These are phyloP conservation scores for Spathaspora gorwiae DNA, from an alignment of 805 yeast species.

Conservation along the genomic window DNA sequence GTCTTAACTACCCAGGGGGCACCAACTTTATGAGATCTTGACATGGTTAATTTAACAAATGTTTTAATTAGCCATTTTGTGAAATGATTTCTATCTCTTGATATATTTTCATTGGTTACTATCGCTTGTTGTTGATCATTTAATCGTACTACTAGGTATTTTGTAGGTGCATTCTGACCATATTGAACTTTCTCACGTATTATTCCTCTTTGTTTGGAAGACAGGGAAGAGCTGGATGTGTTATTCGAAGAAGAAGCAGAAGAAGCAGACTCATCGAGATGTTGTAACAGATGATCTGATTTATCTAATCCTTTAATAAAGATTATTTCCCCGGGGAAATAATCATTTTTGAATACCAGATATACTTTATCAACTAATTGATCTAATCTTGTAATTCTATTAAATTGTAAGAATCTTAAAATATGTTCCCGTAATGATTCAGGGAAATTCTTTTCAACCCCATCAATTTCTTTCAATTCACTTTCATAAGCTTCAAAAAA, in stretches of 20 bases:
- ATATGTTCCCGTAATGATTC: conserved; percentile 90
- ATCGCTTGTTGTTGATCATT: conserved; percentile 54
- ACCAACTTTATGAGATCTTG: conserved; percentile 77
- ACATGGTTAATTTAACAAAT: conserved; percentile 73
- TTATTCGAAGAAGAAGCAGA: neutral
- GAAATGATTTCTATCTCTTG: conserved; percentile 80
- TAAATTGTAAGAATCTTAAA: conserved; percentile 78
- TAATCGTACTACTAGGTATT: conserved; percentile 65
- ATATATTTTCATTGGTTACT: conserved; percentile 67
- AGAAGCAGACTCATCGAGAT: neutral
- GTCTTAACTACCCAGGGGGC: conserved; percentile 94
- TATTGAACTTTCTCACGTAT: conserved; percentile 84
- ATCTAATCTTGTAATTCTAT: conserved; percentile 76
- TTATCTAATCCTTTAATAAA: conserved; percentile 44
- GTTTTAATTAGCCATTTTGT: conserved; percentile 88
- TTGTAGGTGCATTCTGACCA: conserved; percentile 40
- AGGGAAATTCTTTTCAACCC: conserved; percentile 80
- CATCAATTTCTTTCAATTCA: conserved; percentile 53
- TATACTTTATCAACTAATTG: conserved; percentile 85
- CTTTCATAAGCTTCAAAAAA: conserved; percentile 83
- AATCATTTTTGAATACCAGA: conserved; percentile 69
- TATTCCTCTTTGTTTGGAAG: conserved; percentile 47
- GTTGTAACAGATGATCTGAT: conserved; percentile 1
- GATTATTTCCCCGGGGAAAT: conserved; percentile 87
- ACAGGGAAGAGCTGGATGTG: conserved; percentile 2